These are phyloP conservation scores for Yamadazyma tumulicola DNA, from an alignment of 805 yeast genomes.

Conservation along the genomic window DNA sequence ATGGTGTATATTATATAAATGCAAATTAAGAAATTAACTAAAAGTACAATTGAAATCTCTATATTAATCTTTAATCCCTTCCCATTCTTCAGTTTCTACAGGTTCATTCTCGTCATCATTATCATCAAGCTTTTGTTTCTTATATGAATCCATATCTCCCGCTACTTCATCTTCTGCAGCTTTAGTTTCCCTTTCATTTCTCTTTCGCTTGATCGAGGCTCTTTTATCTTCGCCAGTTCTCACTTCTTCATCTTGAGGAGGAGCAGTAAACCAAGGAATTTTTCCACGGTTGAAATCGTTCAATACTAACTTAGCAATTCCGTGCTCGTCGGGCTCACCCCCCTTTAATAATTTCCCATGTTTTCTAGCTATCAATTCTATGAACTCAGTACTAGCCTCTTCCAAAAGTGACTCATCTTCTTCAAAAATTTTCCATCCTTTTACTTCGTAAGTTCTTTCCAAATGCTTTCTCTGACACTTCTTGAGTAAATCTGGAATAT, in stretches of 20 bases:
- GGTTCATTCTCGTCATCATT: conserved; percentile 7
- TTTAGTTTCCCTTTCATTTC: conserved; percentile 45
- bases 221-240: conserved; percentile 57
- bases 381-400: conserved; percentile 58
- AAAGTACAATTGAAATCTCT: conserved; percentile 4
- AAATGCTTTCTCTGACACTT: conserved; percentile 87
- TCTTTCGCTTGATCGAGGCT: conserved; percentile 50
- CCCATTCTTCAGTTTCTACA: conserved; percentile 17
- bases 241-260: conserved; percentile 70
- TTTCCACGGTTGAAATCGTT: conserved; percentile 96
- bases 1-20: conserved; percentile 6
- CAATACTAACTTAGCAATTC: conserved; percentile 84
- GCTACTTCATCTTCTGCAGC: conserved; percentile 23
- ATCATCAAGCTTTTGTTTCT: conserved; percentile 17
- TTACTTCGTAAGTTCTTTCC: conserved; percentile 91
- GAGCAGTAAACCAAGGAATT: conserved; percentile 96
- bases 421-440: conserved; percentile 70
- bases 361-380: conserved; percentile 88
- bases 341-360: conserved; percentile 92
- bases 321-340: conserved; percentile 95
- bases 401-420: conserved; percentile 46
- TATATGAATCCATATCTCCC: conserved; percentile 14
- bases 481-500: conserved; percentile 77
- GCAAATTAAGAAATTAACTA: conserved; percentile 3
- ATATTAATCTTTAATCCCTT: conserved; percentile 22